Base-by-base conservation (phyloP, 139 green algal genomes). In the Tetradesmus obliquus region DNA sequence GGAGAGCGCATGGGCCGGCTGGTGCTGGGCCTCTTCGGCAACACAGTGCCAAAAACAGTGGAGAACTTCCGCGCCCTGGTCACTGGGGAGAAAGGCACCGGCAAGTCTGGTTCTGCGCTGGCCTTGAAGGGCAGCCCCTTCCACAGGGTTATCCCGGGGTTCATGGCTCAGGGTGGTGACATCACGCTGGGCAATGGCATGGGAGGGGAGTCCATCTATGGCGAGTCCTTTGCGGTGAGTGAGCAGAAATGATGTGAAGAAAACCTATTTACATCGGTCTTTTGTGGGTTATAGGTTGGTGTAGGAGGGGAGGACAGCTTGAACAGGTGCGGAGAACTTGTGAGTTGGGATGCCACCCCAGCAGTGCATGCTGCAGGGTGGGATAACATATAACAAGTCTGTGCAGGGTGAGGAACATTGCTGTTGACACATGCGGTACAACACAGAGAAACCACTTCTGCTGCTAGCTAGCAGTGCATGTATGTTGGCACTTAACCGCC, bases 121-220 rank as follows among this genome's bases (percentile, higher is more conserved):
- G 69, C 93, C 87, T 96, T 95, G 85, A 92, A 96, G 84, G 94
- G 94, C 85, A 94, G 76, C 71, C 94, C 22, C 62, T 98, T 99
- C 93, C 97, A 99, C 92, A 93, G 96, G 17, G 91, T 99, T 72
- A 99, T 99, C 84, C 96, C 96, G 12, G 93, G 97, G 45, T 92
- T 92, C 57, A 92, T 92, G 90, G 90, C 90, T 0, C 92, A 95
- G 91, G 90, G 94, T 7, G 95, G 96, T 12, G 96, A 97, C 89
- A 97, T 97, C 88, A 97, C 95, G 0, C 22, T 84, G 45, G 96
- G 95, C n/a, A 95, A 97, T 91, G 97, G 97, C 82, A 98, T 93
- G 3, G 97, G 97, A 5, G 97, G 97, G 12, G 96, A 98, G 93
- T 98, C 96, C 58, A 97, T 98, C 54, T 98, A 97, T 83, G 97